Evolutionary conservation across 129 eudicot species (phyloP).

Genomic region (Gnaphalium uliginosum): DNA sequence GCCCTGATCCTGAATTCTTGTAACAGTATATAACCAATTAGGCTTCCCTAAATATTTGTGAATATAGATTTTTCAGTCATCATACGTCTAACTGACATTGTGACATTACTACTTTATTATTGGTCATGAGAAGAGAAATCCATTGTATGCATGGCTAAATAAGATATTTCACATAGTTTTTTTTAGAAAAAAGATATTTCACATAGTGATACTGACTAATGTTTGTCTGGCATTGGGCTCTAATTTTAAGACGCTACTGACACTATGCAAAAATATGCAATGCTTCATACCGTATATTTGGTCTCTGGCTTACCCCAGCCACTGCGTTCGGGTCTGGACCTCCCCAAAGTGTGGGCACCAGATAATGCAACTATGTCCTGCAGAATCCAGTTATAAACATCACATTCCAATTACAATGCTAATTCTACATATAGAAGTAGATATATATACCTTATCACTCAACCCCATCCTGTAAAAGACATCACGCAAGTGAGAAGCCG

Average conservation of each 20-base stretch:
- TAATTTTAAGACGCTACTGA: background rate
- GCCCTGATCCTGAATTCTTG: background rate
- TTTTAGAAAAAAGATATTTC: background rate
- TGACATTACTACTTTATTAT: background rate
- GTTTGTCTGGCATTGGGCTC: background rate
- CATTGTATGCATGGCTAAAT: background rate
- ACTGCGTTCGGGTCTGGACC: constrained; percentile 98
- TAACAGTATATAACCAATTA: background rate
- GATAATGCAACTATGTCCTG: constrained; percentile 98
- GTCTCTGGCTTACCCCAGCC: constrained; percentile 99
- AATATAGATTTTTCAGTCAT: background rate
- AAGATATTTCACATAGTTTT: background rate
- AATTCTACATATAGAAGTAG: background rate
- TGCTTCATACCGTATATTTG: constrained; percentile 75
- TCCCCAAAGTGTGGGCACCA: constrained; percentile 96
- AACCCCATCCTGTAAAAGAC: constrained; percentile 97
- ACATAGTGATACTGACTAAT: background rate
- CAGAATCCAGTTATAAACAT: constrained; percentile 6
- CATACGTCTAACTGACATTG: background rate
- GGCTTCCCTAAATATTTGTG: background rate
- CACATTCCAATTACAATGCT: constrained; percentile 17
- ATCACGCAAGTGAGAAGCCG: constrained; percentile 86
- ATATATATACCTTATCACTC: constrained; percentile 69
- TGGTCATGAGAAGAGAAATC: constrained; percentile 1
- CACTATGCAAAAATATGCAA: background rate